Percentiles rank a stretch among this genome's conserved stretches.
Evolutionary conservation across 768 basidiomycete species (phyloP).

Genomic region (Sutorius australiensis): DNA sequence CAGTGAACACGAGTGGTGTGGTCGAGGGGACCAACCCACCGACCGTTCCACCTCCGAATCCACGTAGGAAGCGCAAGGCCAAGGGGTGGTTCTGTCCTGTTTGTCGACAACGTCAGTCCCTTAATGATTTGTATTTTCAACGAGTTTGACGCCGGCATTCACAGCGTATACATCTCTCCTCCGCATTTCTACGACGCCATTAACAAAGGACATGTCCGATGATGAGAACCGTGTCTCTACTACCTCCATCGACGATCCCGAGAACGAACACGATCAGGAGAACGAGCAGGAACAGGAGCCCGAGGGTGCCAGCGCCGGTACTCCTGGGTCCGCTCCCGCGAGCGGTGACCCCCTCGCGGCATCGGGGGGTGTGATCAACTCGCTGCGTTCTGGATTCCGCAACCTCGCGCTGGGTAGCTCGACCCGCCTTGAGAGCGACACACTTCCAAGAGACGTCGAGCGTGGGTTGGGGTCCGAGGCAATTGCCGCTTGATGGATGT

Average conservation of each 20-base stretch:
- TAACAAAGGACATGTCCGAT: constrained; percentile 39
- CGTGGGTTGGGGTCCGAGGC: constrained; percentile 17
- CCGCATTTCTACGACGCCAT: constrained; percentile 70
- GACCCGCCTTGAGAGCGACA: constrained; percentile 19
- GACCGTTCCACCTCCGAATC: constrained; percentile 33
- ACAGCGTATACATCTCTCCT: constrained; percentile 85
- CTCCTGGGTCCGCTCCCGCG: neutral
- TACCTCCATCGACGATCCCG: constrained; percentile 26
- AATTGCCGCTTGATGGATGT: constrained; percentile 6
- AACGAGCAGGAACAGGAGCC: constrained; percentile 15
- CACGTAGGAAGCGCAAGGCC: constrained; percentile 82
- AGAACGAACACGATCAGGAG: constrained; percentile 13
- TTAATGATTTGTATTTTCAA: neutral
- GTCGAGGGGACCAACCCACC: constrained; percentile 23
- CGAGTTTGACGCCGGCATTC: neutral
- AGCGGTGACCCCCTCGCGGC: constrained; percentile 13
- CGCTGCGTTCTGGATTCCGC: constrained; percentile 28
- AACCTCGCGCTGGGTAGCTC: constrained; percentile 17
- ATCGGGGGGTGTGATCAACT: constrained; percentile 20
- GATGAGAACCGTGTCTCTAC: constrained; percentile 27
- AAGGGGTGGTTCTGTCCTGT: constrained; percentile 99
- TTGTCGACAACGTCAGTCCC: constrained; percentile 84
- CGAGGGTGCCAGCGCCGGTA: constrained; percentile 4
- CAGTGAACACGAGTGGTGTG: constrained; percentile 16
- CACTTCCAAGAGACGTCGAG: constrained; percentile 30